Conservation (phyloP, 176 grass and related monocot genomes). For the Raddia distichophylla region DNA sequence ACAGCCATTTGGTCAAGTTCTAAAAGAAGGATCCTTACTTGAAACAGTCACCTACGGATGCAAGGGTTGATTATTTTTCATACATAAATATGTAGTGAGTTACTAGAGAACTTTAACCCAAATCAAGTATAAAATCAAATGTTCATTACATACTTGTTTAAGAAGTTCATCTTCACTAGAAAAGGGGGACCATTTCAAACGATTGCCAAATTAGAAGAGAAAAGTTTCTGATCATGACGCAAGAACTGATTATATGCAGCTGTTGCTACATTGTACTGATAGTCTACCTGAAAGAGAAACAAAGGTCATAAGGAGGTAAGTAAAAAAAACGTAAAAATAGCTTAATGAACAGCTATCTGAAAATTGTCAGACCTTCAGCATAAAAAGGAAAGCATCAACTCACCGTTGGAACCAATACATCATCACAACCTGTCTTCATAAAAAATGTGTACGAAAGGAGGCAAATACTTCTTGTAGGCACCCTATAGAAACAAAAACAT, state of each 20-base stretch:
- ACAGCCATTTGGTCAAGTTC: constrained; percentile 23
- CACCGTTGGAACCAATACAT: constrained; percentile 92
- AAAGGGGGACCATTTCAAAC: constrained; percentile 97
- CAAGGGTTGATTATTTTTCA: constrained; percentile 16
- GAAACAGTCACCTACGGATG: background rate
- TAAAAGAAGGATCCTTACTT: background rate
- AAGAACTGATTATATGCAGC: constrained; percentile 71
- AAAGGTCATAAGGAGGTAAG: constrained; percentile 29
- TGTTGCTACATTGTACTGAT: constrained; percentile 58
- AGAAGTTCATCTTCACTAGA: constrained; percentile 77
- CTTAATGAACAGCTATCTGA: background rate
- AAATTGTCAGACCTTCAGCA: constrained; percentile 22
- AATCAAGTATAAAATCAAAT: constrained; percentile 6
- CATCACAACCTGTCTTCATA: constrained; percentile 80
- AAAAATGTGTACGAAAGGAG: constrained; percentile 98
- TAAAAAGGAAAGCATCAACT: constrained; percentile 45
- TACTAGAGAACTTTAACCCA: constrained; percentile 5
- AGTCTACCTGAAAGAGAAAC: constrained; percentile 77
- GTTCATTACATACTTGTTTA: constrained; percentile 65
- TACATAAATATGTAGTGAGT: background rate
- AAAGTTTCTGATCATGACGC: constrained; percentile 78
- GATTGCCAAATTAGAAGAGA: constrained; percentile 83
- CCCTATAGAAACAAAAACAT: constrained; percentile 60
- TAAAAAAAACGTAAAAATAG: constrained; percentile 31
- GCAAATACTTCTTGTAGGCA: constrained; percentile 75